phyloP scores from a whole-genome alignment of 371 early-diverging fungal species.

The Mucor irregularis region DNA sequence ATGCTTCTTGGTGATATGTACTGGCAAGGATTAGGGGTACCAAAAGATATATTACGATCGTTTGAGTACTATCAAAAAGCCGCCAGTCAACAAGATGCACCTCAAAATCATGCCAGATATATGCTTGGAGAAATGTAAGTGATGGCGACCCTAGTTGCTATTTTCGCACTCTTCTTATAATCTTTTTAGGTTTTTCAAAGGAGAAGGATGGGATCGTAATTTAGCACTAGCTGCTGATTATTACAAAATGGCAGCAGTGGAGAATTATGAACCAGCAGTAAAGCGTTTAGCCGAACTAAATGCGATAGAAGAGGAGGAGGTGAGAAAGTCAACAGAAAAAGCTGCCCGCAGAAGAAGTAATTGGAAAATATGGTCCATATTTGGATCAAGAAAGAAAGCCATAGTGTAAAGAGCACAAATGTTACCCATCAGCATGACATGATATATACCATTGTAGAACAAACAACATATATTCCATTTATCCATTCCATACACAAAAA shows the following conservation, averaged over 20 bases:
- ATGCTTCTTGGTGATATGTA: conserved; percentile 50
- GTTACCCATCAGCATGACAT: no score
- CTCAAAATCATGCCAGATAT: conserved; percentile 51
- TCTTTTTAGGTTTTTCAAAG: conserved; percentile 40
- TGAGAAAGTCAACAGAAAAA: conserved; percentile 10
- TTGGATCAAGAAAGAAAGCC: conserved; percentile 15
- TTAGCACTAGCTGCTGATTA: conserved; percentile 42
- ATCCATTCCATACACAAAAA: no score
- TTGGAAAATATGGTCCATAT: conserved; percentile 30
- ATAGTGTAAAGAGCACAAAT: conserved; percentile 6
- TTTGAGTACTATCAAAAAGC: conserved; percentile 55
- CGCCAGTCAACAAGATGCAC: conserved; percentile 48
- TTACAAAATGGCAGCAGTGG: conserved; percentile 46
- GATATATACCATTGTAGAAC: no score
- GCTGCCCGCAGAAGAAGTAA: conserved; percentile 11
- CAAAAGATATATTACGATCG: conserved; percentile 36
- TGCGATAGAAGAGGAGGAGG: conserved; percentile 14
- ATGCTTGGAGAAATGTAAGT: conserved; percentile 52
- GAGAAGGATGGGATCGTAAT: conserved; percentile 46
- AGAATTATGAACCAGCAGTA: conserved; percentile 40
- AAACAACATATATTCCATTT: no score
- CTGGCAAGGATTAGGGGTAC: conserved; percentile 43
- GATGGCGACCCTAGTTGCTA: not conserved
- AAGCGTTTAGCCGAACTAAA: conserved; percentile 18
- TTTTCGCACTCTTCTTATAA: not conserved